These are phyloP conservation scores for Apiospora hydei DNA, from an alignment of 2,329 filamentous ascomycete genomes.

Conservation along the genomic window DNA sequence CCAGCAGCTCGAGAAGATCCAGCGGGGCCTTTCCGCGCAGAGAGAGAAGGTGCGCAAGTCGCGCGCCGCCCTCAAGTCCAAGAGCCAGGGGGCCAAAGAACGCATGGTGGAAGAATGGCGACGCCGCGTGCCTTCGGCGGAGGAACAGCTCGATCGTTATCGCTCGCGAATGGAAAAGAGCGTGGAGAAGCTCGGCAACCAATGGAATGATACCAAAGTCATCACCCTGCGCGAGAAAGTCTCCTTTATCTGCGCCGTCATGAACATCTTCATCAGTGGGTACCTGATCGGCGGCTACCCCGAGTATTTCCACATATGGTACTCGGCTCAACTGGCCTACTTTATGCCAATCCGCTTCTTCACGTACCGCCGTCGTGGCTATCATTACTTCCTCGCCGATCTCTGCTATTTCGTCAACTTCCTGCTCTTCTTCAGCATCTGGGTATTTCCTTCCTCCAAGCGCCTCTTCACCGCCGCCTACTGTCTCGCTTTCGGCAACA, in stretches of 20 bases:
- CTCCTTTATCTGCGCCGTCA: constrained; percentile 92
- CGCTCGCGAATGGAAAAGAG: constrained; percentile 84
- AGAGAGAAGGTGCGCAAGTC: constrained; percentile 86
- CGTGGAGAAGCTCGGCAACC: constrained; percentile 84
- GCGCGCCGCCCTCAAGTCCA: constrained; percentile 79
- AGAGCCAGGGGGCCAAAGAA: constrained; percentile 80
- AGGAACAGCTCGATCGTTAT: constrained; percentile 93
- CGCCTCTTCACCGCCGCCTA: constrained; percentile 91
- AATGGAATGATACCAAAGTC: constrained; percentile 88
- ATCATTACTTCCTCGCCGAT: constrained; percentile 96
- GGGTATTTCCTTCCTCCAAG: constrained; percentile 90
- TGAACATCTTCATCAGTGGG: constrained; percentile 97
- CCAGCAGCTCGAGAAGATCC: constrained; percentile 89
- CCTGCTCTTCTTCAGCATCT: constrained; percentile 80
- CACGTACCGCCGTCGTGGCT: constrained; percentile 88
- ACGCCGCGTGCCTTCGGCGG: constrained; percentile 81
- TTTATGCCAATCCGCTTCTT: constrained; percentile 97
- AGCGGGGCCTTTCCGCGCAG: constrained; percentile 81
- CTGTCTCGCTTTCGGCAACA: constrained; percentile 94
- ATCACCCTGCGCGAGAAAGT: constrained; percentile 93
- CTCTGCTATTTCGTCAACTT: constrained; percentile 99
- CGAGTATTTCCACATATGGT: constrained; percentile 91
- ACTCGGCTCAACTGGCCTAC: constrained; percentile 84
- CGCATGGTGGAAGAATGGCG: constrained; percentile 94
- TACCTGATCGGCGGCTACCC: constrained; percentile 90